Conservation (phyloP, 2,329 filamentous ascomycete genomes). For the Monosporascus sp. region DNA sequence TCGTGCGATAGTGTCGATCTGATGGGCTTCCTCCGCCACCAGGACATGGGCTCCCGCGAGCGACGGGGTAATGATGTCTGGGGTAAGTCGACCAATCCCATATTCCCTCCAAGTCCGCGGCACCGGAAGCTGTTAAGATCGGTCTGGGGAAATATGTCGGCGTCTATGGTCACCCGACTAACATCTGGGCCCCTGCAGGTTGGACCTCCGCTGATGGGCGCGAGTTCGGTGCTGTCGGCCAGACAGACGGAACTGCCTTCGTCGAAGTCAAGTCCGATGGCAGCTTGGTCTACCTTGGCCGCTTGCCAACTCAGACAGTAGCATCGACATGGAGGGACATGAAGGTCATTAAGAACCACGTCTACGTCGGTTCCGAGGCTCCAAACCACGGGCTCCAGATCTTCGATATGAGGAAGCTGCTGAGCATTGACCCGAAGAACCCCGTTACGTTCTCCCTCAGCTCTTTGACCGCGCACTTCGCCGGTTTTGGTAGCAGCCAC, state of each 20-base stretch:
- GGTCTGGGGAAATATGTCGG: too few relatives aligned
- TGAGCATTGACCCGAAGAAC: slow-evolving; percentile 37
- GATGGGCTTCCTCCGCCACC: slow-evolving; percentile 32
- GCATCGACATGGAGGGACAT: slow-evolving; percentile 50
- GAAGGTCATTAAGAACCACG: slow-evolving; percentile 32
- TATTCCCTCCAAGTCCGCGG: too few relatives aligned
- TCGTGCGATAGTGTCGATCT: slow-evolving; percentile 28
- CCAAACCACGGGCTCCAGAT: slow-evolving; percentile 53
- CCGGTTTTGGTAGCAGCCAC: slow-evolving; percentile 33
- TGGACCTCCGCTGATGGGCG: slow-evolving; percentile 49
- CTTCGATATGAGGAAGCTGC: slow-evolving; percentile 58
- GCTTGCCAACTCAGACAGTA: slow-evolving; percentile 39
- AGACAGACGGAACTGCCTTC: slow-evolving; percentile 50
- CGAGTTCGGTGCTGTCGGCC: slow-evolving; percentile 50
- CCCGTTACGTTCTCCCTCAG: slow-evolving; percentile 38
- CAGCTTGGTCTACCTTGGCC: slow-evolving; percentile 47
- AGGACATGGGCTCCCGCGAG: slow-evolving; percentile 27
- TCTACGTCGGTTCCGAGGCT: slow-evolving; percentile 37
- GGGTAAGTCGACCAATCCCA: slow-evolving; percentile 26
- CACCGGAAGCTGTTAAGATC: too few relatives aligned
- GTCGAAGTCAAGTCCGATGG: slow-evolving; percentile 45
- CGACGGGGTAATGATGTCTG: slow-evolving; percentile 37
- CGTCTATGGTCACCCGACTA: too few relatives aligned
- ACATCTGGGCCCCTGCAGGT: too few relatives aligned
- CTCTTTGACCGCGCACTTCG: slow-evolving; percentile 35